Percentiles rank a stretch among this genome's conserved stretches.
These are phyloP conservation scores for Paulownia fortunei DNA, from an alignment of 257 asterid genomes.

Conservation along the genomic window DNA sequence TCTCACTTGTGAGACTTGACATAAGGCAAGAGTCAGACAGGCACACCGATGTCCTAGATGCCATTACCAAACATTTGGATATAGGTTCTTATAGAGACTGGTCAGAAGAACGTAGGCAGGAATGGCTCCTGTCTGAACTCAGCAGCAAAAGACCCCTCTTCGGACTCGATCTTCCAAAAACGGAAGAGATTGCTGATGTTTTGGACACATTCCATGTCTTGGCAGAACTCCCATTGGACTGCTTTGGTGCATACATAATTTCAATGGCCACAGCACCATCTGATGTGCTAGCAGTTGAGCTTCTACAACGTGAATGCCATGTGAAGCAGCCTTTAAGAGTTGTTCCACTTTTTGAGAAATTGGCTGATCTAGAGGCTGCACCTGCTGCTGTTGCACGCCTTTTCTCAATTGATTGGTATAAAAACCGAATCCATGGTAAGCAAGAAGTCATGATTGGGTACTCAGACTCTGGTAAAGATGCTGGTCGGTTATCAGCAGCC, in stretches of 20 bases:
- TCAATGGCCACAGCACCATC: slow-evolving; percentile 61
- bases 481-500: slow-evolving; percentile 59
- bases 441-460: slow-evolving; percentile 69
- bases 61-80: slow-evolving; percentile 49
- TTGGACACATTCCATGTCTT: slow-evolving; percentile 47
- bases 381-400: slow-evolving; percentile 56
- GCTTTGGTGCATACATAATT: slow-evolving; percentile 61
- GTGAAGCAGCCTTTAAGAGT: slow-evolving; percentile 49
- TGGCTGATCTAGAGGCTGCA: slow-evolving; percentile 56
- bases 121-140: slow-evolving; percentile 57
- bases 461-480: slow-evolving; percentile 65
- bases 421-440: slow-evolving; percentile 46
- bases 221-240: slow-evolving; percentile 56
- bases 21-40: slow-evolving; percentile 59
- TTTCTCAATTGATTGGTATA: slow-evolving; percentile 59
- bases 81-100: slow-evolving; percentile 53
- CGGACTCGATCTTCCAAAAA: slow-evolving; percentile 52
- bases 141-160: slow-evolving; percentile 56
- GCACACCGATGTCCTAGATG: slow-evolving; percentile 56
- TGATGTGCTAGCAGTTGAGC: slow-evolving; percentile 61
- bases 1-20: slow-evolving; percentile 54
- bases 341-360: slow-evolving; percentile 57
- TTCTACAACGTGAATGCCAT: slow-evolving; percentile 57
- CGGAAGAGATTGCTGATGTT: slow-evolving; percentile 55
- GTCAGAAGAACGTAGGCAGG: slow-evolving; percentile 53